Base-by-base conservation (phyloP, 176 grass and related monocot genomes). In the Miscanthus lutarioriparius region DNA sequence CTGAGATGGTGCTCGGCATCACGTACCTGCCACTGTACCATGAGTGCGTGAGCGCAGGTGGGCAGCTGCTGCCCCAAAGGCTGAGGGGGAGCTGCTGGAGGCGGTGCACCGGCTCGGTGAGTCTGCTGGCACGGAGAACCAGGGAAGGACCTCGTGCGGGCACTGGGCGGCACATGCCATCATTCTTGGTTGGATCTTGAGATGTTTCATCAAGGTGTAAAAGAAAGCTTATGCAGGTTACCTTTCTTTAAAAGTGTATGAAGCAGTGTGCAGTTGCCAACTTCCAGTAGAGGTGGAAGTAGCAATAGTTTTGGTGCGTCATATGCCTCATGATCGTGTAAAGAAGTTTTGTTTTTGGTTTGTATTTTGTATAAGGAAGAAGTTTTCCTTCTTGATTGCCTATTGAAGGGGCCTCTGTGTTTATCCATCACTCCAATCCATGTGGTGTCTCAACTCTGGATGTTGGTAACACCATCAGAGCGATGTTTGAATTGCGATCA, bases 11-110 rank as follows among this genome's bases (percentile, higher is more conserved):
- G 22, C 75, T 88, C 4, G 91, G 89, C 7, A 92, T 97, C 1
- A 39, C 80, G 0, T 97, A 94, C 85, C 75, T 94, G 83, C 87
- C 89, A 3, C 86, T 94, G 72, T 94, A 94, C 54, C 87, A 73
- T 53, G 87, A 86, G 20, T 94, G 91, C 15, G 2, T 16, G 35
- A 33, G 38, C 1, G 59, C 83, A 1, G 77, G 62, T 0, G 89
- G 85, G 33, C 74, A 61, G 66, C 25, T 97, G 80, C 68, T 97
- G 68, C 91, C 94, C 1, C 91, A 97, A 40, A 90, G 86, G 17
- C 85, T 88, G 76, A 85, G 91, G 72, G 94, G 15, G 87, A 84
- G 85, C 87, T 97, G 48, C 41, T 94, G 20, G 87, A 85, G 27
- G 94, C 89, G 6, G 67, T 89, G 14, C 74, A 36, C 15, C 89